Percentiles rank a stretch among this genome's conserved stretches.
phyloP scores from a whole-genome alignment of 495 filamentous ascomycete genomes.

The Oidiodendron maius region DNA sequence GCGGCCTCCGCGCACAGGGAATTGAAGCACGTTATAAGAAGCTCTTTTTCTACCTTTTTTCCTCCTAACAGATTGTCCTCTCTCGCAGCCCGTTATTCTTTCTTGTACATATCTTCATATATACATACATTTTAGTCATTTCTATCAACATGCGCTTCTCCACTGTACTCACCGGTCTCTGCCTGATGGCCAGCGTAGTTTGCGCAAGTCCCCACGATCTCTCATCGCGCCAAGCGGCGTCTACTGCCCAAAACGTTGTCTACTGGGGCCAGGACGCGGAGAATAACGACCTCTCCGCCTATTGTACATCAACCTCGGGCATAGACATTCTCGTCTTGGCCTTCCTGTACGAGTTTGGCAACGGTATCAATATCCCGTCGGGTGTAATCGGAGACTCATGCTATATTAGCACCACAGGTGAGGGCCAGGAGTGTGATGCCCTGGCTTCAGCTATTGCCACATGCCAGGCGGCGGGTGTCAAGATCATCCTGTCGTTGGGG shows the following conservation, averaged over 20 bases:
- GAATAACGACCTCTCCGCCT: slow-evolving; percentile 30
- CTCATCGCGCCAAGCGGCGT: slow-evolving; percentile 16
- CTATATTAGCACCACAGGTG: slow-evolving; percentile 25
- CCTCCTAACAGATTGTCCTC: slow-evolving; percentile 7
- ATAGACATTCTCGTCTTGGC: slow-evolving; percentile 47
- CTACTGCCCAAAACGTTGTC: slow-evolving; percentile 31
- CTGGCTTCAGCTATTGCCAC: slow-evolving; percentile 39
- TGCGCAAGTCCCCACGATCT: slow-evolving; percentile 26
- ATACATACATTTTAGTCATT: slow-evolving; percentile 8
- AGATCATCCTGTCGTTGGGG: slow-evolving; percentile 59
- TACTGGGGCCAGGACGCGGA: slow-evolving; percentile 41
- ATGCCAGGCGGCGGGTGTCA: slow-evolving; percentile 50
- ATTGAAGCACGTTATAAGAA: slow-evolving; percentile 16
- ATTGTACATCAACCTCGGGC: slow-evolving; percentile 30
- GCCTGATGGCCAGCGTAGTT: slow-evolving; percentile 25
- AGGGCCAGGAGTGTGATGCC: slow-evolving; percentile 36
- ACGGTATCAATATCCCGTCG: slow-evolving; percentile 27
- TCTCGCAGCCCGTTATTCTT: slow-evolving; percentile 18
- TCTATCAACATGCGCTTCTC: slow-evolving; percentile 24
- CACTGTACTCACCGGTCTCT: slow-evolving; percentile 23
- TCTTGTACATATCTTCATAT: slow-evolving; percentile 17
- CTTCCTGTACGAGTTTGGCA: slow-evolving; percentile 42
- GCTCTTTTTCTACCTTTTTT: slow-evolving; percentile 9
- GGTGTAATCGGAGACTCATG: slow-evolving; percentile 34
- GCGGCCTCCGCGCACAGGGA: too few species aligned